phyloP scores from a whole-genome alignment of 768 basidiomycete genomes.

The Termitomyces sp. region DNA sequence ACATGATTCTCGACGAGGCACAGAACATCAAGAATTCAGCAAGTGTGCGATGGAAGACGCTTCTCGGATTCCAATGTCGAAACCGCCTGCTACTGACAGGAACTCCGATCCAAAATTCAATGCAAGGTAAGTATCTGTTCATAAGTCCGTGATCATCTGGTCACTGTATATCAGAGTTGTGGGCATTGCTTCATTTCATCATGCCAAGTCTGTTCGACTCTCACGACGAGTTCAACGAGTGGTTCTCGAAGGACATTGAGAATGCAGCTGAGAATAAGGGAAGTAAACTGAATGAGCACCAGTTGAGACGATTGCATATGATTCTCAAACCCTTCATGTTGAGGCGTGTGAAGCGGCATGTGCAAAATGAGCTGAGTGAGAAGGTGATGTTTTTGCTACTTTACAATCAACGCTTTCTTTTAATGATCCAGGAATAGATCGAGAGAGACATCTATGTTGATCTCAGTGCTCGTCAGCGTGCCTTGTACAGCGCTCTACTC shows the following conservation, averaged over 20 bases:
- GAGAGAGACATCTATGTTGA: constrained; percentile 95
- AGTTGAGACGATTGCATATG: constrained; percentile 93
- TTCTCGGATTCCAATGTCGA: constrained; percentile 92
- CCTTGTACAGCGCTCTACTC: constrained; percentile 83
- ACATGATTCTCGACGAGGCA: constrained; percentile 99
- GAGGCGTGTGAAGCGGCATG: constrained; percentile 92
- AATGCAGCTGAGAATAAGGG: constrained; percentile 90
- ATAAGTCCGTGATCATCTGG: not conserved
- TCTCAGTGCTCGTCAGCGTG: constrained; percentile 86
- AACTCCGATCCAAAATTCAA: constrained; percentile 98
- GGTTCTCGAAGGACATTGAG: constrained; percentile 99
- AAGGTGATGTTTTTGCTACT: constrained; percentile 53
- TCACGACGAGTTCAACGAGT: constrained; percentile 98
- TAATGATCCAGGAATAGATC: constrained; percentile 50
- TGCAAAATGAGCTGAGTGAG: constrained; percentile 99
- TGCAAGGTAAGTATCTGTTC: constrained; percentile 71
- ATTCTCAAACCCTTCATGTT: constrained; percentile 99
- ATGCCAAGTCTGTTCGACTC: constrained; percentile 99
- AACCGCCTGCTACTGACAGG: constrained; percentile 94
- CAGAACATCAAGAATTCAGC: constrained; percentile 99
- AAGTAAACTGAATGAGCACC: constrained; percentile 89
- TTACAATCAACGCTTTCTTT: not conserved
- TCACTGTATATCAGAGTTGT: constrained; percentile 61
- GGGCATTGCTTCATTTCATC: constrained; percentile 98
- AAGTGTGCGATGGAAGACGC: constrained; percentile 94